Percentiles rank a stretch among this genome's conserved stretches.
Evolutionary conservation across 2,329 filamentous ascomycete species (phyloP).

Genomic region (Pezicula rhizophila): DNA sequence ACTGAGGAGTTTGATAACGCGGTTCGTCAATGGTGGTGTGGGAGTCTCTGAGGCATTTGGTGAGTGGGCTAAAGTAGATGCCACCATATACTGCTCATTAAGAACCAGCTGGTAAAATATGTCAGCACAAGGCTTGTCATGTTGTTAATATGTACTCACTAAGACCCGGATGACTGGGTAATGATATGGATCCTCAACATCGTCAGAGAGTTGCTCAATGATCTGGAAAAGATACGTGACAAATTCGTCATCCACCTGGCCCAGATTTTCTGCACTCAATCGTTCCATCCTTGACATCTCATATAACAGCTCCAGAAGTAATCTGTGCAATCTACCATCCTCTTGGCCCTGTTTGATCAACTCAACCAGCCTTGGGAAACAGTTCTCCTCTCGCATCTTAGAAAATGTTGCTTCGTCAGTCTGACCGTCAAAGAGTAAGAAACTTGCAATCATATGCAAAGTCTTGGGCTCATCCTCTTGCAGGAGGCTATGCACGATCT

Average conservation of each 20-base stretch:
- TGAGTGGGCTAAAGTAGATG: conserved; percentile 46
- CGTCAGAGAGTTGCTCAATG: conserved; percentile 81
- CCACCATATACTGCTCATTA: conserved; percentile 97
- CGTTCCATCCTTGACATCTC: conserved; percentile 94
- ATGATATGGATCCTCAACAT: conserved; percentile 88
- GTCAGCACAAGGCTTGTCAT: conserved; percentile 10
- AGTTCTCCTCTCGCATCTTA: conserved; percentile 80
- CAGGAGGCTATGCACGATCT: conserved; percentile 86
- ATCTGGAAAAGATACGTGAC: conserved; percentile 77
- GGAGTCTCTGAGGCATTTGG: conserved; percentile 17
- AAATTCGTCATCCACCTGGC: conserved; percentile 74
- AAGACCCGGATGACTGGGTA: conserved; percentile 91
- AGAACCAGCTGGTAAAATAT: conserved; percentile 66
- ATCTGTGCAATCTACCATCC: conserved; percentile 67
- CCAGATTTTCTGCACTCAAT: conserved; percentile 68
- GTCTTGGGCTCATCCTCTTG: conserved; percentile 79
- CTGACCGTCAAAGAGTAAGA: conserved; percentile 83
- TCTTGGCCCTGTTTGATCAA: conserved; percentile 63
- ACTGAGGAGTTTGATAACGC: conserved; percentile 86
- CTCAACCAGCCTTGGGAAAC: conserved; percentile 77
- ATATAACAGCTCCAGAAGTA: conserved; percentile 84
- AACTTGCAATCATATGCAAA: conserved; percentile 76
- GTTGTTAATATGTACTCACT: conserved; percentile 44
- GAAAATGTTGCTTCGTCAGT: conserved; percentile 72
- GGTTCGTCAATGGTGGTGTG: conserved; percentile 67